Evolutionary conservation across 2,329 filamentous ascomycete species (phyloP).

Genomic region (Apiospora arundinis): DNA sequence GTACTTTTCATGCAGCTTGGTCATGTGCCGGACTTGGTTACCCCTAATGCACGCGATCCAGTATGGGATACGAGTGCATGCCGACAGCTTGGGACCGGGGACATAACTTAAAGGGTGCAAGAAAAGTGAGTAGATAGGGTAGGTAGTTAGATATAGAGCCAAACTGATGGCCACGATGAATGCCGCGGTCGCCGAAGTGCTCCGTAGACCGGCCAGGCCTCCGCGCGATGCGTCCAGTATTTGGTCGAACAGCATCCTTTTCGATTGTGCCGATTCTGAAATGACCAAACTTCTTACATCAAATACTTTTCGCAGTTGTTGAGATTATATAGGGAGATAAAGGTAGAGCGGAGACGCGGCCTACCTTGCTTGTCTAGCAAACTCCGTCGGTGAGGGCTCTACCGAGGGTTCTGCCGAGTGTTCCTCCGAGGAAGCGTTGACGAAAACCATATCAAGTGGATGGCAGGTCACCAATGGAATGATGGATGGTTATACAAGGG

Average conservation of each 20-base stretch:
- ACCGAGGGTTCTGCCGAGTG: no score
- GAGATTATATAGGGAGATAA: no score
- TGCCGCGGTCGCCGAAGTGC: not conserved
- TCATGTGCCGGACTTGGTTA: slow-evolving; percentile 32
- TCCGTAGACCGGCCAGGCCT: slow-evolving; percentile 23
- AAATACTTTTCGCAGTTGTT: no score
- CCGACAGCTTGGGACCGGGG: not conserved
- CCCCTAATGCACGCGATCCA: slow-evolving; percentile 32
- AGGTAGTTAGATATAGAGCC: not conserved
- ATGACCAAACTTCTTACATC: no score
- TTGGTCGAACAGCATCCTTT: not conserved
- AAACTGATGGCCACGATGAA: not conserved
- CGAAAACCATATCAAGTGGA: no score
- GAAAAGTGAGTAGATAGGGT: not conserved
- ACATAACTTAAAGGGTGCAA: not conserved
- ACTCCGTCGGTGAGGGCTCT: no score
- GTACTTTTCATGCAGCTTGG: slow-evolving; percentile 31
- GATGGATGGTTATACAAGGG: no score
- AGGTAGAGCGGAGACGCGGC: no score
- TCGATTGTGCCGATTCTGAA: no score
- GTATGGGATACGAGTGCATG: slow-evolving; percentile 34
- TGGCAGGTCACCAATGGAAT: no score
- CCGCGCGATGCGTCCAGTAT: not conserved
- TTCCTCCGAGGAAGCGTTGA: no score
- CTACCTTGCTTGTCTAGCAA: no score